Base-by-base conservation (phyloP, 2,329 filamentous ascomycete species). In the Ploettnerulaceae sp. region DNA sequence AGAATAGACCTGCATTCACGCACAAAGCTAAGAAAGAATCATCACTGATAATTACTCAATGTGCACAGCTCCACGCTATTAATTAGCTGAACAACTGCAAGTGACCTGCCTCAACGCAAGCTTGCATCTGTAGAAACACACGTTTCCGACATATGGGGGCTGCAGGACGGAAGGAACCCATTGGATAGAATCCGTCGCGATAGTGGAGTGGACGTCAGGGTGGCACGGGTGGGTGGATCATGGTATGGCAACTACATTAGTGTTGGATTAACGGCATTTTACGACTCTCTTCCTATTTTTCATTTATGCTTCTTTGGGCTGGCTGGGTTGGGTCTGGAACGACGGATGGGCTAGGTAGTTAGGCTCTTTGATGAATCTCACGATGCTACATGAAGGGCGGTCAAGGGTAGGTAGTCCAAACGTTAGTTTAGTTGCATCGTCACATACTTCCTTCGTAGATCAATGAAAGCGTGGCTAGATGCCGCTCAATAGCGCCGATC, bases 21-120 rank as follows among this genome's bases (percentile, higher is more conserved):
- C 42, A 40, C 48, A 52, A 22, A 48, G 44, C 49, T 56, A 47
- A 41, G 51, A 51, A 54, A 58, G 57, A 62, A 60, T 55, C 22
- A 57, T 56, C 56, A 61, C 61, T 63, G 57, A 63, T 62, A 40
- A 49, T 55, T 51, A 36, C 26, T 41, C 43, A 32, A 39, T 55
- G 55, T 55, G 52, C 46, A 57, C 51, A 61, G 59, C 57, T 58
- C 46, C 43, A 44, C 57, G 55, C 47, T 45, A 57, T 34, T 56
- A 59, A 54, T 46, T 40, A 32, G 7, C 6, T 18, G 20, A 11
- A 6, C 29, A 21, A 40, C 49, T 57, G 52, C 56, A 56, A 56
- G 55, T 57, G 53, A 60, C 43, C 57, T 56, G 52, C 54, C 44
- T 54, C 43, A 47, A 48, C 51, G 50, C 57, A 59, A 55, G 53